A percentile compares a stretch with the other conserved stretches of the same genome.
These are phyloP conservation scores for Chamaecrista fasciculata DNA, from an alignment of 306 rosid species.

Conservation along the genomic window DNA sequence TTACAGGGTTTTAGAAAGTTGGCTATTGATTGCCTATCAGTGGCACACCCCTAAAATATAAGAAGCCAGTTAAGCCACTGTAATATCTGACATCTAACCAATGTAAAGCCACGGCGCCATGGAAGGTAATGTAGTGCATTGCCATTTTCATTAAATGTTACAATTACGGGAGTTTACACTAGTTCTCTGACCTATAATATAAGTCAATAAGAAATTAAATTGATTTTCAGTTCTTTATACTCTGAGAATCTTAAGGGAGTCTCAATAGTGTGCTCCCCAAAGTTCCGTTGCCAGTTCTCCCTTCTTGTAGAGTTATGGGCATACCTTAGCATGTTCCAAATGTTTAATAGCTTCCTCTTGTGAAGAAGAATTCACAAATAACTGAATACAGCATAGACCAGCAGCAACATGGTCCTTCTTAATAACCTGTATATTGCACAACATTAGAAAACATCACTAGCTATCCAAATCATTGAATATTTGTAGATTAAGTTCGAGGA, in stretches of 20 bases:
- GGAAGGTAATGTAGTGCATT: too few species aligned
- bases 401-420: slow-evolving; percentile 93
- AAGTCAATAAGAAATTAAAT: neutral
- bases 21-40: too few species aligned
- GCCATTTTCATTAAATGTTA: neutral
- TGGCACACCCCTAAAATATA: too few species aligned
- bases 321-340: slow-evolving; percentile 95
- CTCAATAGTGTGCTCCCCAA: neutral
- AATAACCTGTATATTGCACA: slow-evolving; percentile 57
- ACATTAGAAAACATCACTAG: slow-evolving; percentile 26
- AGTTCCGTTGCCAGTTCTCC: slow-evolving; percentile 12
- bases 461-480: neutral
- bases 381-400: slow-evolving; percentile 96
- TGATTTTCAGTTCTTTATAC: neutral
- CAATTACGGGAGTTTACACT: too few species aligned
- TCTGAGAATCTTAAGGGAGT: neutral
- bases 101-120: too few species aligned
- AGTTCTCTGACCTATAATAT: neutral
- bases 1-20: too few species aligned
- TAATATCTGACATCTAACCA: too few species aligned
- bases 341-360: slow-evolving; percentile 94
- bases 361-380: slow-evolving; percentile 79
- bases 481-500: neutral
- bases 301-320: slow-evolving; percentile 23
- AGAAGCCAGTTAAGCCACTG: too few species aligned